Conservation (phyloP, 495 filamentous ascomycete genomes). For the Hyphodiscus hymeniophilus region DNA sequence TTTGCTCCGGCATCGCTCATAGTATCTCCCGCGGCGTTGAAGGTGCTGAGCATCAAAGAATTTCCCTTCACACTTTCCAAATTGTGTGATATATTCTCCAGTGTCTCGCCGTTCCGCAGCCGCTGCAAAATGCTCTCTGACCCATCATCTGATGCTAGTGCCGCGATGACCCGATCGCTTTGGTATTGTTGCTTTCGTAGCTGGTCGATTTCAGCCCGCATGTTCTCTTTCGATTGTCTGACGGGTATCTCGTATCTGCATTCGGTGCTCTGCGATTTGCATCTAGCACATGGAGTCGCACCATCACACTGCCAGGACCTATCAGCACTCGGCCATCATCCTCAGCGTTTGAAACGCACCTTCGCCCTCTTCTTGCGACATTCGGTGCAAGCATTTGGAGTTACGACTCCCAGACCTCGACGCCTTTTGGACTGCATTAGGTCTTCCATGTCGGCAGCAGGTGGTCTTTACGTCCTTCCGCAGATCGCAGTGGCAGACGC, state of each 20-base stretch:
- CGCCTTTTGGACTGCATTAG: constrained; percentile 24
- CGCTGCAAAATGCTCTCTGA: constrained; percentile 40
- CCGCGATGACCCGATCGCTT: constrained; percentile 37
- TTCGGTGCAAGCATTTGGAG: constrained; percentile 48
- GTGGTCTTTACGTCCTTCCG: no score
- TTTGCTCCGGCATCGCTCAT: neutral
- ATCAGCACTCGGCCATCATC: neutral
- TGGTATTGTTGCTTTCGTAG: constrained; percentile 37
- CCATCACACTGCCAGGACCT: constrained; percentile 38
- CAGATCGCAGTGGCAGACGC: no score
- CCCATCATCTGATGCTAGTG: constrained; percentile 31
- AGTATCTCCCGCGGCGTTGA: no score
- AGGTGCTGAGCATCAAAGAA: neutral
- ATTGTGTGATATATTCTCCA: constrained; percentile 40
- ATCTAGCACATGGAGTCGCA: constrained; percentile 41
- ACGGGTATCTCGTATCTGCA: constrained; percentile 47
- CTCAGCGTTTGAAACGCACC: constrained; percentile 19
- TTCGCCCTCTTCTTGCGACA: constrained; percentile 51
- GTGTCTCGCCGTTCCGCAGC: constrained; percentile 38
- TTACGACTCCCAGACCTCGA: constrained; percentile 43
- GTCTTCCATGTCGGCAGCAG: constrained; percentile 8
- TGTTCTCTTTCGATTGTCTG: constrained; percentile 44
- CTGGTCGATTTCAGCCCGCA: constrained; percentile 42
- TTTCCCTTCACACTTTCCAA: constrained; percentile 20
- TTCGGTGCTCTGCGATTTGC: constrained; percentile 36